A percentile compares a stretch with the other conserved stretches of the same genome.
Evolutionary conservation across 257 asterid genomes (phyloP).

Genomic region (Avicennia marina): DNA sequence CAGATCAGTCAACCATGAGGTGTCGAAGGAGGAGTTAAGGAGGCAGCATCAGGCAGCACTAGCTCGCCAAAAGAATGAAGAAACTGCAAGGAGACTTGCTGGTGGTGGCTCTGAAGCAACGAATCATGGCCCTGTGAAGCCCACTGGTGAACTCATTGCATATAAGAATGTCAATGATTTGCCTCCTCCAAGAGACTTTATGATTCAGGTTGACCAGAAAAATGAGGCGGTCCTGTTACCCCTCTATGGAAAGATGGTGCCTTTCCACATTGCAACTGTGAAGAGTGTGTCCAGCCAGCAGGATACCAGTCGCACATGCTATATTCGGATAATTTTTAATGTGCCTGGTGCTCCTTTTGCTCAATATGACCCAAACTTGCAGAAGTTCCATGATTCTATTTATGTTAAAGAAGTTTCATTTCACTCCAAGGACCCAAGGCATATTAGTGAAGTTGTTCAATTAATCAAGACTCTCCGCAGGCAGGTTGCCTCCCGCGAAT

Average conservation of each 20-base stretch:
- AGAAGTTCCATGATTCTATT: constrained; percentile 49
- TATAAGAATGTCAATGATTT: constrained; percentile 59
- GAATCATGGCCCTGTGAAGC: constrained; percentile 27
- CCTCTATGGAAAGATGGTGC: constrained; percentile 58
- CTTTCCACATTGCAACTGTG: constrained; percentile 67
- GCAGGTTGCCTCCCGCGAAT: constrained; percentile 58
- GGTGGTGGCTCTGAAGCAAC: constrained; percentile 43
- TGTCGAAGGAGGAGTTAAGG: constrained; percentile 63
- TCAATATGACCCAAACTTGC: constrained; percentile 48
- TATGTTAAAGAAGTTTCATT: constrained; percentile 59
- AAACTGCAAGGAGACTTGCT: constrained; percentile 67
- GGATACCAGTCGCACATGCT: constrained; percentile 61
- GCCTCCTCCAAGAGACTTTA: constrained; percentile 56
- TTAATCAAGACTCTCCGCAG: constrained; percentile 54
- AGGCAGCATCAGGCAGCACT: constrained; percentile 82
- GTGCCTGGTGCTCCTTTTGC: constrained; percentile 75
- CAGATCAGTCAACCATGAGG: constrained; percentile 64
- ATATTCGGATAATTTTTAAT: constrained; percentile 60
- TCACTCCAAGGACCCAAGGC: constrained; percentile 72
- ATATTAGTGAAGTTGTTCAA: constrained; percentile 67
- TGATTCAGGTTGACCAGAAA: constrained; percentile 74
- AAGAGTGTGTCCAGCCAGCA: constrained; percentile 68
- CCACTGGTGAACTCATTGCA: constrained; percentile 49
- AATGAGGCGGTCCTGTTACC: constrained; percentile 70
- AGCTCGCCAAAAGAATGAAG: constrained; percentile 72